Conservation (phyloP, 495 filamentous ascomycete species). For the Usnea hakonensis region DNA sequence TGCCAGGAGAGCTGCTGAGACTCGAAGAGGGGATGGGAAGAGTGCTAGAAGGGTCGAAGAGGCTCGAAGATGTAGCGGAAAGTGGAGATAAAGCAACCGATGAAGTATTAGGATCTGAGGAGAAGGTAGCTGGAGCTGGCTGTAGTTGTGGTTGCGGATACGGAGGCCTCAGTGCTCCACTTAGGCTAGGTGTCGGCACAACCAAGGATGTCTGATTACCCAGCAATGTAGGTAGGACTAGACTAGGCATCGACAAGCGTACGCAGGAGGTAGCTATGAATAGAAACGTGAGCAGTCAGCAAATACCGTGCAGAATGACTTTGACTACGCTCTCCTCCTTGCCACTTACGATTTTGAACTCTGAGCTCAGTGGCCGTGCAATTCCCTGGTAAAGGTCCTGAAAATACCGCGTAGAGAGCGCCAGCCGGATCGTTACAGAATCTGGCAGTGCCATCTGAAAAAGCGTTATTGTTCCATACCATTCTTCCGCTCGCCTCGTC, state of each 20-base stretch:
- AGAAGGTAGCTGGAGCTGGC: neutral
- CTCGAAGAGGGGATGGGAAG: too few relatives aligned
- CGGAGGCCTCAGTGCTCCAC: neutral
- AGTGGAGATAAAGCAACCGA: neutral
- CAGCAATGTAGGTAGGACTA: neutral
- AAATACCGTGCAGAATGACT: too few relatives aligned
- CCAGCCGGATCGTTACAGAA: slow-evolving; percentile 9
- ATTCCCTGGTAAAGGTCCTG: slow-evolving; percentile 5
- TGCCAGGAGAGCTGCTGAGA: neutral
- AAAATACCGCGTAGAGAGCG: slow-evolving; percentile 11
- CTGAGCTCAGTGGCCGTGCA: slow-evolving; percentile 5
- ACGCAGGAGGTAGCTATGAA: neutral
- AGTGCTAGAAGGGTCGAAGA: too few relatives aligned
- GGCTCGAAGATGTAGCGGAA: neutral
- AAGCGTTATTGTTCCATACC: slow-evolving; percentile 16
- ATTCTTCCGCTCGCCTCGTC: neutral
- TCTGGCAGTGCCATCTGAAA: slow-evolving; percentile 4
- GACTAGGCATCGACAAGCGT: neutral
- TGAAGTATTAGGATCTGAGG: neutral
- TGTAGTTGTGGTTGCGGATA: neutral
- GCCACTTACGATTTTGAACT: slow-evolving; percentile 4
- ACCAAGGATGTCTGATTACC: neutral
- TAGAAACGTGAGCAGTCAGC: neutral
- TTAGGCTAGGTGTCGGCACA: neutral
- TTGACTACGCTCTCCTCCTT: neutral